Evolutionary conservation across 176 grass and related monocot genomes (phyloP).

Genomic region (Bothriochloa decipiens): DNA sequence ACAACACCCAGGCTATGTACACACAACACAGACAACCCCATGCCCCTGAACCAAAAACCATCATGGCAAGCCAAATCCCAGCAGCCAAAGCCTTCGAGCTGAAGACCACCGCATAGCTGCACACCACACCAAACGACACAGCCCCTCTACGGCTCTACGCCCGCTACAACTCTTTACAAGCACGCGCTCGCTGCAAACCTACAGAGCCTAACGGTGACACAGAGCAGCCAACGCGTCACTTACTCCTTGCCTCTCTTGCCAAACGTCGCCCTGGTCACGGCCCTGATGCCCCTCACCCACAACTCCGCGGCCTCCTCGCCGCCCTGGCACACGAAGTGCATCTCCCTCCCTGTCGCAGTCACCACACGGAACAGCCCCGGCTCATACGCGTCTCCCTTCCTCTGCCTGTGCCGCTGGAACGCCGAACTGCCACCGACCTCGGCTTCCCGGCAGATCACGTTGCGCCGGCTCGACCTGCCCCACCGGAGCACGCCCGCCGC

Average conservation of each 20-base stretch:
- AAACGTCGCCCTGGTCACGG: slow-evolving; percentile 51
- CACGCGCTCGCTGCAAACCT: slow-evolving; percentile 47
- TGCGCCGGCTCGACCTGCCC: slow-evolving; percentile 67
- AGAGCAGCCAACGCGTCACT: neutral
- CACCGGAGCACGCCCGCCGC: slow-evolving; percentile 75
- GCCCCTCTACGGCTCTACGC: neutral
- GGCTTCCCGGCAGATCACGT: slow-evolving; percentile 76
- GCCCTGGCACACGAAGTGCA: slow-evolving; percentile 88
- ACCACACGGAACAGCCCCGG: slow-evolving; percentile 84
- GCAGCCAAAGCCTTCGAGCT: slow-evolving; percentile 67
- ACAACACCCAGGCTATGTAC: slow-evolving; percentile 36
- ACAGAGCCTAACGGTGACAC: slow-evolving; percentile 30
- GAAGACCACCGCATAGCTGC: slow-evolving; percentile 50
- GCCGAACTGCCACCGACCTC: slow-evolving; percentile 71
- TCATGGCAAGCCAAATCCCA: slow-evolving; percentile 56
- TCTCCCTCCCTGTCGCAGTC: slow-evolving; percentile 75
- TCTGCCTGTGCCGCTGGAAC: slow-evolving; percentile 65
- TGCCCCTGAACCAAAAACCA: slow-evolving; percentile 58
- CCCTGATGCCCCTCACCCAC: slow-evolving; percentile 91
- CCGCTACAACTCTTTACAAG: slow-evolving; percentile 47
- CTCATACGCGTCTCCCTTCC: slow-evolving; percentile 59
- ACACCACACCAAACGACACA: slow-evolving; percentile 29
- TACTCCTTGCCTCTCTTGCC: slow-evolving; percentile 47
- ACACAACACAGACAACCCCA: slow-evolving; percentile 24
- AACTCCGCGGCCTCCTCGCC: slow-evolving; percentile 79